phyloP scores from a whole-genome alignment of 2,329 filamentous ascomycete genomes.

The Epichloe sp. region DNA sequence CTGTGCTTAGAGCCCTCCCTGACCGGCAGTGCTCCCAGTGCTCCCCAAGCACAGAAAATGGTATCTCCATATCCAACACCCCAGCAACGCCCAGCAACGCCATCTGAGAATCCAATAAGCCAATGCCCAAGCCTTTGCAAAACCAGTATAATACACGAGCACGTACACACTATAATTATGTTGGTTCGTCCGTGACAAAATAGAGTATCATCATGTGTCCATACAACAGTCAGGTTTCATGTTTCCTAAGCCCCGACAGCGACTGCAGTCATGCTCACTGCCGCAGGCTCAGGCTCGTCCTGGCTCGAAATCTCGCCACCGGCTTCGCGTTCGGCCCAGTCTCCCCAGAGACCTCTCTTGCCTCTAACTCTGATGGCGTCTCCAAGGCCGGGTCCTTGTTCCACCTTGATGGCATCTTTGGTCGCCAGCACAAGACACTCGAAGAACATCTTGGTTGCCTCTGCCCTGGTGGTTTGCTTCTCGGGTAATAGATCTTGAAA shows the following conservation, averaged over 20 bases:
- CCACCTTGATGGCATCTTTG: slow-evolving; percentile 95
- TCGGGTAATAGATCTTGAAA: slow-evolving; percentile 91
- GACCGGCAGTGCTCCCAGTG: slow-evolving; percentile 8
- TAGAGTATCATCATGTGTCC: slow-evolving; percentile 5
- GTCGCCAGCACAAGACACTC: slow-evolving; percentile 91
- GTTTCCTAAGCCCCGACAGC: slow-evolving; percentile 23
- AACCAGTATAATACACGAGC: neutral
- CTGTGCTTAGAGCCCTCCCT: slow-evolving; percentile 6
- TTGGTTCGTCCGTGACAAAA: neutral
- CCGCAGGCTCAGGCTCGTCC: slow-evolving; percentile 27
- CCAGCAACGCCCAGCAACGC: slow-evolving; percentile 24
- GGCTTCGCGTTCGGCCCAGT: slow-evolving; percentile 75
- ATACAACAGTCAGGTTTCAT: neutral
- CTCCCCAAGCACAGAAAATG: slow-evolving; percentile 18
- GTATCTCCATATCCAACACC: slow-evolving; percentile 19
- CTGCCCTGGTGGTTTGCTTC: slow-evolving; percentile 63
- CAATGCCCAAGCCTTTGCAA: slow-evolving; percentile 16
- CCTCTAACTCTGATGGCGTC: slow-evolving; percentile 71
- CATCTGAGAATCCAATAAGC: slow-evolving; percentile 16
- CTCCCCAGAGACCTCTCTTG: slow-evolving; percentile 93
- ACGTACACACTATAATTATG: slow-evolving; percentile 1
- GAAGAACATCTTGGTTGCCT: slow-evolving; percentile 99
- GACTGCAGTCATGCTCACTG: slow-evolving; percentile 19
- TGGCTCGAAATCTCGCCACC: slow-evolving; percentile 47
- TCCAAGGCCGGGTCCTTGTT: slow-evolving; percentile 67